A percentile compares a stretch with the other conserved stretches of the same genome.
Conservation (phyloP, 805 yeast genomes). For the Lipomyces mesembrius region DNA sequence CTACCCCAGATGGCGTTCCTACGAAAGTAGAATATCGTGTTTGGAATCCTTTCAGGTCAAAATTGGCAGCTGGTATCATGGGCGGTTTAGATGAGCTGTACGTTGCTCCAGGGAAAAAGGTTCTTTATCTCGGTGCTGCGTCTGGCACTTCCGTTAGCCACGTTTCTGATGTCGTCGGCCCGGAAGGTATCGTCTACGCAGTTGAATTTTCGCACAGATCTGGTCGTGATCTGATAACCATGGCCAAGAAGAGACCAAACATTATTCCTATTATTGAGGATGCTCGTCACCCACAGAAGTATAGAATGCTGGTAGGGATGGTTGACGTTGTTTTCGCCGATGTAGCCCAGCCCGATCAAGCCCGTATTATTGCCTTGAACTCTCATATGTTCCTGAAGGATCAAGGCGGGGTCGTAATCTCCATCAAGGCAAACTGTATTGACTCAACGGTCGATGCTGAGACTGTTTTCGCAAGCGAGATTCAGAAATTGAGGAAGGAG, state of each 20-base stretch:
- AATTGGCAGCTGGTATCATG: constrained; percentile 99
- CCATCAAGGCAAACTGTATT: constrained; percentile 99
- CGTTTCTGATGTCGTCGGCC: constrained; percentile 98
- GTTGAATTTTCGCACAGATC: constrained; percentile 99
- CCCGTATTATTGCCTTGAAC: constrained; percentile 98
- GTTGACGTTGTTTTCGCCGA: constrained; percentile 98
- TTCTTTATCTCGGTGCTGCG: constrained; percentile 97
- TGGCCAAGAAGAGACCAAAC: constrained; percentile 99
- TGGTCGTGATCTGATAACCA: constrained; percentile 97
- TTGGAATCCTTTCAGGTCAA: constrained; percentile 99
- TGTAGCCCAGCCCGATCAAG: constrained; percentile 99
- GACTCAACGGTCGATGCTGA: constrained; percentile 99
- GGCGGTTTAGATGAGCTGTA: constrained; percentile 99
- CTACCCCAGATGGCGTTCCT: constrained; percentile 65
- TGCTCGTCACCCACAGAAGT: constrained; percentile 99
- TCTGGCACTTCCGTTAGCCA: constrained; percentile 99
- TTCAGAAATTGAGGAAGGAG: constrained; percentile 98
- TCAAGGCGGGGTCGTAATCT: constrained; percentile 97
- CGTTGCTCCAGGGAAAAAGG: constrained; percentile 98
- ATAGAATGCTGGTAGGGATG: constrained; percentile 99
- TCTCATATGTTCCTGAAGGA: constrained; percentile 97
- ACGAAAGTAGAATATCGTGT: constrained; percentile 99
- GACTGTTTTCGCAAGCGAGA: constrained; percentile 99
- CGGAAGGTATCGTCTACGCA: constrained; percentile 98
- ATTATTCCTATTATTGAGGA: constrained; percentile 98